phyloP scores from a whole-genome alignment of 2,329 filamentous ascomycete genomes.

The Trichoderma brevicompactum region DNA sequence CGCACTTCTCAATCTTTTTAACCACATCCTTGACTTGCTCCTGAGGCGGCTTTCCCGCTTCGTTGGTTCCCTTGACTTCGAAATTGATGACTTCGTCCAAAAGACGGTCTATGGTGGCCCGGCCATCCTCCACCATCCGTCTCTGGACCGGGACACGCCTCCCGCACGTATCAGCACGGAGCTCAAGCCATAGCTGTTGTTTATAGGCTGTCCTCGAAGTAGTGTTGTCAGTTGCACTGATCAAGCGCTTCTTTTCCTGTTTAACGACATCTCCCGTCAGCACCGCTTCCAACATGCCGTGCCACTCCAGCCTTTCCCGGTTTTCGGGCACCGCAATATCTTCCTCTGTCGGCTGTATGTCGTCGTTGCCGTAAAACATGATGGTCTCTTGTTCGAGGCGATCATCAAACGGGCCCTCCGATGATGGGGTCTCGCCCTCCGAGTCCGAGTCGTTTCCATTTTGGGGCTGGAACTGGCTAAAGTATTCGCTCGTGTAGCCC shows the following conservation, averaged over 20 bases:
- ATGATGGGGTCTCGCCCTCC: conserved; percentile 87
- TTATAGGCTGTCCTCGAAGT: conserved; percentile 69
- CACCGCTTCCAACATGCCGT: conserved; percentile 95
- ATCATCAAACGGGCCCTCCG: conserved; percentile 83
- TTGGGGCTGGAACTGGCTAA: conserved; percentile 65
- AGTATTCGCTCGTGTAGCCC: conserved; percentile 68
- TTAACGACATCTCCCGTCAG: conserved; percentile 95
- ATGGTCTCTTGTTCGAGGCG: conserved; percentile 89
- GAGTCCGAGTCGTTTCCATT: conserved; percentile 79
- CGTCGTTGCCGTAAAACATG: conserved; percentile 89
- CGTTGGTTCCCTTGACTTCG: conserved; percentile 89
- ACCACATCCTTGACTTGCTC: conserved; percentile 91
- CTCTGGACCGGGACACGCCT: conserved; percentile 82
- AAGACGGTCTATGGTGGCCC: conserved; percentile 70
- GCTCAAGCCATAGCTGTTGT: conserved; percentile 83
- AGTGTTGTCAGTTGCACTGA: conserved; percentile 70
- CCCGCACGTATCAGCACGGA: conserved; percentile 82
- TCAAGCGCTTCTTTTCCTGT: conserved; percentile 95
- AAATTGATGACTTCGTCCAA: conserved; percentile 92
- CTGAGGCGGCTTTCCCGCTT: conserved; percentile 83
- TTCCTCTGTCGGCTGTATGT: conserved; percentile 84
- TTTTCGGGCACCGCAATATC: conserved; percentile 88
- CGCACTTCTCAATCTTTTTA: conserved; percentile 85
- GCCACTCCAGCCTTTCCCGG: conserved; percentile 92
- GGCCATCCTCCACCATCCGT: conserved; percentile 84